Conservation (phyloP, 2,329 filamentous ascomycete species). For the Juglanconis sp. region DNA sequence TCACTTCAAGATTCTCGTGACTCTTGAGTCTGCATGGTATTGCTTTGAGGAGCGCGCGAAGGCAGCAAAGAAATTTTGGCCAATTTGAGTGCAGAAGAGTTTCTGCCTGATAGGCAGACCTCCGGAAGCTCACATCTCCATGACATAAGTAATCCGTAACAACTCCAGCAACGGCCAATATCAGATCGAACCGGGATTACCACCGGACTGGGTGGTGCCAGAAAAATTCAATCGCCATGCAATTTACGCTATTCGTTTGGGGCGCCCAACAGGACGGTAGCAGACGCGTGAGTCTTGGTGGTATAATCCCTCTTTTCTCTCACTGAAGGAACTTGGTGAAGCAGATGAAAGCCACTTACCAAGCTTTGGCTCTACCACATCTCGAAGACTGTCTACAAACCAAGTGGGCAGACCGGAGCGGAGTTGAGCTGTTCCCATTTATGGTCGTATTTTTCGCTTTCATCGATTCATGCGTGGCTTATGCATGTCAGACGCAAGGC, state of each 20-base stretch:
- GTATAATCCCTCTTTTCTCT: too few relatives aligned
- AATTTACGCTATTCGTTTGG: not conserved
- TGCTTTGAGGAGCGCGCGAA: not conserved
- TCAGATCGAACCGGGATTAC: conserved; percentile 8
- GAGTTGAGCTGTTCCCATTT: not conserved
- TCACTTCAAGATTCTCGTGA: not conserved
- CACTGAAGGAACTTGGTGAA: too few relatives aligned
- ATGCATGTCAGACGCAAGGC: conserved; percentile 16
- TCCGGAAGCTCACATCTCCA: not conserved
- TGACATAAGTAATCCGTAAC: not conserved
- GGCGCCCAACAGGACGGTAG: too few relatives aligned
- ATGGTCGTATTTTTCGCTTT: not conserved
- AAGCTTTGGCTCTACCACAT: too few relatives aligned
- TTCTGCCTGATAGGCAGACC: conserved; percentile 1
- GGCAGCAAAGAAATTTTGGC: not conserved
- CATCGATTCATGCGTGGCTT: not conserved
- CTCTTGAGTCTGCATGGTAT: not conserved
- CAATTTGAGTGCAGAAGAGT: not conserved
- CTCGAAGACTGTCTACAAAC: too few relatives aligned
- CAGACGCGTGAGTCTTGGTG: too few relatives aligned
- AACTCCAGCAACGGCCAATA: not conserved
- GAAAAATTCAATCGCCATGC: not conserved
- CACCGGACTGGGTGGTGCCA: not conserved
- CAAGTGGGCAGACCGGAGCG: not conserved
- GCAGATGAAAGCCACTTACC: too few relatives aligned